Base-by-base conservation (phyloP, 2,329 filamentous ascomycete species). In the Pseudocercospora macadamiae region DNA sequence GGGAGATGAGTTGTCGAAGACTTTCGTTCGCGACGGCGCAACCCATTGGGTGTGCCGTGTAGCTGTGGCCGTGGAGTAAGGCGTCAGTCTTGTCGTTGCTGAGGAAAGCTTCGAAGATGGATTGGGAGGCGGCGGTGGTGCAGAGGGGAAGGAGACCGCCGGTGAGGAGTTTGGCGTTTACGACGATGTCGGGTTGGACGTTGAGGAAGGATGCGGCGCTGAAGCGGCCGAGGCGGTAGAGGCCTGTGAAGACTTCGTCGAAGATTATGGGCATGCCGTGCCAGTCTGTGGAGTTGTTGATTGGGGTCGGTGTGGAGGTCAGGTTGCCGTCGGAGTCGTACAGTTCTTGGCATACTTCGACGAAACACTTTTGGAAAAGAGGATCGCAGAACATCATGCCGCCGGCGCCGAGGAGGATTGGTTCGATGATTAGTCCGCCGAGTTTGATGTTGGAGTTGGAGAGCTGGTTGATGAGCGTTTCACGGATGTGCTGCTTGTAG, bases 371-470 rank as follows among this genome's bases (percentile, higher is more conserved):
- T 71, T 96, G 91, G 78, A 93, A 96, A 1, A 95, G 82, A 1
- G 91, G 91, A 65, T 96, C 91, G 82, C 87, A 89, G 63, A 96
- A 85, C 1, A 89, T 76, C 91, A 96, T 96, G 44, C 91, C 91
- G 0, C 90, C 91, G 0, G 91, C 91, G 14, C 91, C 91, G 1
- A 96, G 81, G 5, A 96, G 81, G 7, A 96, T 79, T 0, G 91
- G 91, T 69, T 96, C 91, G 73, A 96, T 83, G 44, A 96, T 86
- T 9, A 96, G 74, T 6, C 89, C 88, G 1, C 91, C 91, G 57
- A 93, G 69, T 90, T 55, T 84, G 89, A 63, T 79, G 81, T 88
- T 87, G 55, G 87, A 74, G 0, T 76, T 66, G 6, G 55, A 32
- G 5, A 69, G 54, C 3, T 55, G 52, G 83, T 89, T 62, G 79